phyloP scores from a whole-genome alignment of 2,329 filamentous ascomycete species.

The Passalora sequoiae region DNA sequence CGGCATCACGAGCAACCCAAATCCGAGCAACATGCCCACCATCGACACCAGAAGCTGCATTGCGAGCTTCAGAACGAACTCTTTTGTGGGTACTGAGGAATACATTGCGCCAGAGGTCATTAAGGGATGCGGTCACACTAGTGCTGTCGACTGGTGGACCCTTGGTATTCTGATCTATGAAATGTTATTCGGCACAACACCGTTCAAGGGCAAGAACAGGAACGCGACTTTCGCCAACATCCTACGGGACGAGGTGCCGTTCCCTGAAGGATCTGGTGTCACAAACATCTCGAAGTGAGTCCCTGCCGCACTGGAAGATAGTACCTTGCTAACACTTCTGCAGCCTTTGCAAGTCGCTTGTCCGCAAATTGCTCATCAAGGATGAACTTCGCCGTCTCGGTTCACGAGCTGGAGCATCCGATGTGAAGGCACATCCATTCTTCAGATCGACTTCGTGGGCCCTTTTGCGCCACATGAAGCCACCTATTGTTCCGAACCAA shows the following conservation, averaged over 20 bases:
- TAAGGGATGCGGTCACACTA: constrained; percentile 96
- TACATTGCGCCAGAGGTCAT: constrained; percentile 99
- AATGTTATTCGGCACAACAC: constrained; percentile 97
- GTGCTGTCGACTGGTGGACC: constrained; percentile 99
- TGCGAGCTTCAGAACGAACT: constrained; percentile 95
- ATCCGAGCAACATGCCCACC: constrained; percentile 71
- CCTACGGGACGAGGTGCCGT: constrained; percentile 87
- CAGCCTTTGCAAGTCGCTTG: constrained; percentile 92
- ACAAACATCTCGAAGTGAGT: constrained; percentile 89
- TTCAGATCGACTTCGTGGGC: constrained; percentile 97
- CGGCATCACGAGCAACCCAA: constrained; percentile 63
- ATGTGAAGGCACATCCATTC: constrained; percentile 94
- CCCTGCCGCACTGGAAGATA: neutral
- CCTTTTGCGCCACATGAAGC: constrained; percentile 93
- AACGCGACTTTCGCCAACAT: constrained; percentile 99
- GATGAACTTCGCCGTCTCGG: constrained; percentile 91
- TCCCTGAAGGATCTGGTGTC: constrained; percentile 79
- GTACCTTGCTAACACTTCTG: constrained; percentile 2
- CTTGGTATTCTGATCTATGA: constrained; percentile 95
- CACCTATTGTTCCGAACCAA: constrained; percentile 89
- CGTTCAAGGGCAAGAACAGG: constrained; percentile 98
- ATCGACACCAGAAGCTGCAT: constrained; percentile 99
- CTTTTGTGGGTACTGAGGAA: constrained; percentile 96
- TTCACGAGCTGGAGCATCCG: constrained; percentile 88
- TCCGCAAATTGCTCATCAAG: constrained; percentile 95